Conservation (phyloP, 2,329 filamentous ascomycete species). For the Dothistroma septosporum region DNA sequence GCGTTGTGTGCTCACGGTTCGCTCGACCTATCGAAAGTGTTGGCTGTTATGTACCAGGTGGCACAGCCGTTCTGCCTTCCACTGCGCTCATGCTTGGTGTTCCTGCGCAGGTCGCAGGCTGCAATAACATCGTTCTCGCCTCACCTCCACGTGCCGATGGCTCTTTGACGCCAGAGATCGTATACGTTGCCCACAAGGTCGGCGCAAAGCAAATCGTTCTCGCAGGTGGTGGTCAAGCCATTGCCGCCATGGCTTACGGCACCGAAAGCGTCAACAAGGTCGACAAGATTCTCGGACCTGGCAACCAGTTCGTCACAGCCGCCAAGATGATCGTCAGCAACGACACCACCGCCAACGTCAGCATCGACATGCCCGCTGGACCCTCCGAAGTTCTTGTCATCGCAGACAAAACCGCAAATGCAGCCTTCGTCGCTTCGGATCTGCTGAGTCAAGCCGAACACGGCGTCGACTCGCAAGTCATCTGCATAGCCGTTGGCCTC, state of each 20-base stretch:
- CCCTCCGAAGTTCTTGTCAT: constrained; percentile 96
- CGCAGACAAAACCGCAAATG: constrained; percentile 81
- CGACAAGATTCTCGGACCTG: constrained; percentile 96
- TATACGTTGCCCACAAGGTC: constrained; percentile 95
- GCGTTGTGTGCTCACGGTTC: constrained; percentile 91
- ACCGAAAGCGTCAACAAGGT: constrained; percentile 93
- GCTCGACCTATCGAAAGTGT: constrained; percentile 88
- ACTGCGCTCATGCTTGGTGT: constrained; percentile 98
- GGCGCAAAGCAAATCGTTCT: constrained; percentile 94
- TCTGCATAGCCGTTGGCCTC: constrained; percentile 81
- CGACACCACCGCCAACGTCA: constrained; percentile 89
- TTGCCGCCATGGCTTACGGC: constrained; percentile 95
- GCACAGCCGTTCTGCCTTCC: constrained; percentile 93
- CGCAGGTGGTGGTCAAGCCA: constrained; percentile 89
- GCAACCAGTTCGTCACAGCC: constrained; percentile 97
- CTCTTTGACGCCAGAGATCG: constrained; percentile 89
- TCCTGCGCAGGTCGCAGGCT: constrained; percentile 94
- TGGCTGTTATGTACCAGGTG: constrained; percentile 93
- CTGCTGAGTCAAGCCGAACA: constrained; percentile 94
- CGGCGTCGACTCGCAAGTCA: constrained; percentile 91
- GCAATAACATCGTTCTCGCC: constrained; percentile 88
- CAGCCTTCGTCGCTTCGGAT: constrained; percentile 92
- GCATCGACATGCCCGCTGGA: constrained; percentile 97
- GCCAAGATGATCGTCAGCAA: constrained; percentile 98
- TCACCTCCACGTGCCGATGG: constrained; percentile 87